These are phyloP conservation scores for Diversispora epigaea DNA, from an alignment of 192 early-diverging fungal genomes.

Conservation along the genomic window DNA sequence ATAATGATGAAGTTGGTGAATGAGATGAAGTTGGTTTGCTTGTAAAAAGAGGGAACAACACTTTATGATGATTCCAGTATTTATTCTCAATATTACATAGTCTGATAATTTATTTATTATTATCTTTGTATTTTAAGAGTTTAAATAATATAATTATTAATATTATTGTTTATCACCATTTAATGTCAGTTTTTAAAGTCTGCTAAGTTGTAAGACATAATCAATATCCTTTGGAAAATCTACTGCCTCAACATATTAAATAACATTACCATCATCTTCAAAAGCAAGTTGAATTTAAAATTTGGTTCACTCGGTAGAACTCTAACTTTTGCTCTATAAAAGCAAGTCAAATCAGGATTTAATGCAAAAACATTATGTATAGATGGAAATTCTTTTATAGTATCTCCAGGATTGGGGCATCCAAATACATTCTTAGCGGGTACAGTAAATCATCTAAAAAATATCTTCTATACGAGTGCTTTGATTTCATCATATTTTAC, in stretches of 20 bases:
- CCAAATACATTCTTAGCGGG: slow-evolving; percentile 43
- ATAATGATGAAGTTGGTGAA: neutral
- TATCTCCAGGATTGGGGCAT: slow-evolving; percentile 46
- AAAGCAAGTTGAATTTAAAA: neutral
- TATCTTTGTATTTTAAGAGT: too few relatives aligned
- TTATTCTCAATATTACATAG: too few relatives aligned
- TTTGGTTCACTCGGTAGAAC: slow-evolving; percentile 41
- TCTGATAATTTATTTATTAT: too few relatives aligned
- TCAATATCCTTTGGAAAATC: too few relatives aligned
- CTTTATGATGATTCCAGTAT: too few relatives aligned
- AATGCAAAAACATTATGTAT: slow-evolving; percentile 50
- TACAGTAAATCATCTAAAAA: slow-evolving; percentile 37
- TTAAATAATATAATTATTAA: too few relatives aligned
- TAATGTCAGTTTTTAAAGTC: too few relatives aligned
- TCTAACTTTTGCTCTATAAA: slow-evolving; percentile 53
- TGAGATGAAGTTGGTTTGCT: neutral
- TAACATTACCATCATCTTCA: slow-evolving; percentile 1
- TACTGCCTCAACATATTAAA: neutral
- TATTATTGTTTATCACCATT: too few relatives aligned
- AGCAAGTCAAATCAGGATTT: slow-evolving; percentile 56
- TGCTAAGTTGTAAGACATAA: too few relatives aligned
- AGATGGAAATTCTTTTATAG: slow-evolving; percentile 42
- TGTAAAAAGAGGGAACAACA: neutral
- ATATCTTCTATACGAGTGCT: too few relatives aligned
- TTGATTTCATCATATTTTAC: too few relatives aligned